Evolutionary conservation across 495 filamentous ascomycete genomes (phyloP), one percentile per base, ranked within the genome.

Genomic region (Trypethelium eluteriae): DNA sequence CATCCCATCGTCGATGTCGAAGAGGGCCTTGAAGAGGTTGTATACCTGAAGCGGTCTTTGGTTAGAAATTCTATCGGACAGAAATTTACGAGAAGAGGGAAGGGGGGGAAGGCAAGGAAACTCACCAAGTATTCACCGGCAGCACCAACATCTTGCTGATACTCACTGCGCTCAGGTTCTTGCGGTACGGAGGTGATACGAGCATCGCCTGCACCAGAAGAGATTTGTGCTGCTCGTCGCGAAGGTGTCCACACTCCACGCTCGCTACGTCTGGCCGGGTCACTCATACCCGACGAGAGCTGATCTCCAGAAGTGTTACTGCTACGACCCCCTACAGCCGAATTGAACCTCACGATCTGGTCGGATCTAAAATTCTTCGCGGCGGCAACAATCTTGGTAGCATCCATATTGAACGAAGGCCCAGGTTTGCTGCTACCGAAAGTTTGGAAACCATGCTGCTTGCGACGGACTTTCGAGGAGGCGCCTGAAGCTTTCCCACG

Each of bases 61-160:
- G 16, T 61, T 35, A 14, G 34, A 61, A 14, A 39, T 4, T 5
- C 7, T 25, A 41, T 2, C 25, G 16, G 35, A 10, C 7, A 7
- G n/a, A 53, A 14, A 3, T 25, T 11, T 18, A 65, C n/a, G 25
- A 25, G 25, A 25, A 25, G 25, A 25, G 25, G 25, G 25, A 25
- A 25, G 25, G 25, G 25, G 25, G 25, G 25, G 25, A 25, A 25
- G 9, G 47, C n/a, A 2, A 3, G 35, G 6, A 50, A 14, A 65
- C 64, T 66, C 34, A 66, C 64, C 2, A 66, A 66, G 12, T 49
- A 25, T 39, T 66, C 64, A 6, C 64, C 64, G 39, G 39, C 64
- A 39, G 39, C 25, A 7, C 64, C 64, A 34, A 59, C 50, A 7
- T 66, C 32, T 39, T 39, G 64, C n/a, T 66, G 47, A n/a, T 53